Evolutionary conservation across 768 basidiomycete species (phyloP).

Genomic region (Podaxis carcinomalis): DNA sequence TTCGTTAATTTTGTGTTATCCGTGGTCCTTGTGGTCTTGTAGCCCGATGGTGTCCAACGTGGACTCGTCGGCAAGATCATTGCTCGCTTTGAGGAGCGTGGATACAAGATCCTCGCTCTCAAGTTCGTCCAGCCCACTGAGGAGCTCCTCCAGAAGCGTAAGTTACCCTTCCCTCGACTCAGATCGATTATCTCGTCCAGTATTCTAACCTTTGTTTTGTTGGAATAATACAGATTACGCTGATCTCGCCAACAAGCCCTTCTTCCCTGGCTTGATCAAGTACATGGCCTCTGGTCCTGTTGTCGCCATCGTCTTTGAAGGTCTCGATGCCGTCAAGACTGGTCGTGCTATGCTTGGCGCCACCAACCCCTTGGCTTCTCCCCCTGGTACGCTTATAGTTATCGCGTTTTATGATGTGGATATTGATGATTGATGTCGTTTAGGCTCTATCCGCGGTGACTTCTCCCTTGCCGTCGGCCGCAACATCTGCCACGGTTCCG

Average conservation of each 20-base stretch:
- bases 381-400: constrained; percentile 56
- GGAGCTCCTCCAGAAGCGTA: constrained; percentile 90
- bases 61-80: constrained; percentile 95
- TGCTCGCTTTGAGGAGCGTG: constrained; percentile 93
- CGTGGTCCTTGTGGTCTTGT: background rate
- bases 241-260: constrained; percentile 89
- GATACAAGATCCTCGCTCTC: constrained; percentile 94
- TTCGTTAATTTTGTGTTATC: background rate
- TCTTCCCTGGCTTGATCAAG: constrained; percentile 95
- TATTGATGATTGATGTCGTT: constrained; percentile 2
- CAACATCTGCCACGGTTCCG: constrained; percentile 92
- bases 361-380: constrained; percentile 91
- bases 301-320: constrained; percentile 94
- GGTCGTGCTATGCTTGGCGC: constrained; percentile 95
- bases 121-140: constrained; percentile 81
- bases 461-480: constrained; percentile 92
- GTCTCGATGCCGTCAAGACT: constrained; percentile 90
- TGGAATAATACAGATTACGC: constrained; percentile 68
- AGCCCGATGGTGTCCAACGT: constrained; percentile 99
- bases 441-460: constrained; percentile 95
- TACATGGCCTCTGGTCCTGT: constrained; percentile 98
- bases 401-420: background rate
- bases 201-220: constrained; percentile 12
- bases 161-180: constrained; percentile 17
- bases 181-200: constrained; percentile 3